These are phyloP conservation scores for Talaromyces rugulosus DNA, from an alignment of 2,329 filamentous ascomycete species.

Conservation along the genomic window DNA sequence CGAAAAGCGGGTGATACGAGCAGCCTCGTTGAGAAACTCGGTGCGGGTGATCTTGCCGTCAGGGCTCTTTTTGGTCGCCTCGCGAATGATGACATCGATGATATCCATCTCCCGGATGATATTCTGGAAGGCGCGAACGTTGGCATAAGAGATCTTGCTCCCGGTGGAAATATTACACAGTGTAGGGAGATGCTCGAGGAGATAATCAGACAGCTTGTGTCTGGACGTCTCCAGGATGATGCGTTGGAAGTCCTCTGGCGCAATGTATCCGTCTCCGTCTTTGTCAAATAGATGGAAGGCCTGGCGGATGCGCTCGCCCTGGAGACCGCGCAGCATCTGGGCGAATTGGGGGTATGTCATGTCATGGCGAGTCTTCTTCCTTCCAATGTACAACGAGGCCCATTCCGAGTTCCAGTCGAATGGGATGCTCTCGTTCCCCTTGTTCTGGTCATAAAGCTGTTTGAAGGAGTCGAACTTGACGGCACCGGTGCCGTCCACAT, in stretches of 20 bases:
- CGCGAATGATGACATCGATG: conserved; percentile 86
- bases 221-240: conserved; percentile 90
- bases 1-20: conserved; percentile 86
- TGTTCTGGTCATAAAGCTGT: conserved; percentile 80
- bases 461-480: conserved; percentile 91
- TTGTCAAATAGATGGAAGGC: conserved; percentile 90
- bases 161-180: conserved; percentile 91
- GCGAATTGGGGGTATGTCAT: conserved; percentile 96
- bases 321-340: conserved; percentile 93
- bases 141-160: conserved; percentile 95
- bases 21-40: conserved; percentile 92
- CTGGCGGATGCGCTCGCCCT: conserved; percentile 93
- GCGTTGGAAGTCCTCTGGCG: conserved; percentile 86
- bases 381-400: conserved; percentile 90
- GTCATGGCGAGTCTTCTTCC: conserved; percentile 79
- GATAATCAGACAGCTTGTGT: conserved; percentile 96
- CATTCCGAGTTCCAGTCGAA: conserved; percentile 98
- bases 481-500: conserved; percentile 73
- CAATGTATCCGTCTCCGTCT: conserved; percentile 89
- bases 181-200: conserved; percentile 83
- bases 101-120: conserved; percentile 97
- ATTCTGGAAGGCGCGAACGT: conserved; percentile 96
- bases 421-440: conserved; percentile 75
- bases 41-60: conserved; percentile 92
- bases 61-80: conserved; percentile 73